Base-by-base conservation (phyloP, 371 early-diverging fungal genomes). In the Chytridiales sp. region DNA sequence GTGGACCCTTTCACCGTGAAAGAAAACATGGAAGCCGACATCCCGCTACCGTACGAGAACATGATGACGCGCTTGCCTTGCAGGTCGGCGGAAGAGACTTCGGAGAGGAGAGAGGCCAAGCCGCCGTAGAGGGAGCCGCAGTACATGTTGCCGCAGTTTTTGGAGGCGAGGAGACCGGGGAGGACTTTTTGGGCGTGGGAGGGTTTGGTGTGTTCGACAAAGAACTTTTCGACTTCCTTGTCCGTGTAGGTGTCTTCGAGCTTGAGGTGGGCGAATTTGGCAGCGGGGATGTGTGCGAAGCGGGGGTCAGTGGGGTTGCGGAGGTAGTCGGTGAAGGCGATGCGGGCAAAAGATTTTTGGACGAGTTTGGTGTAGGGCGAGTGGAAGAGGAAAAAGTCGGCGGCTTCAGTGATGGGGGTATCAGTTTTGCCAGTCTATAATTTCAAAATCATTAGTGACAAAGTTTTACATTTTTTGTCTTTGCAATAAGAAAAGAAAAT, bases 21-120 rank as follows among this genome's bases (percentile, higher is more conserved):
- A 11, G 95, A 93, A 73, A 93, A 92, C 84, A 97, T 87, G 60
- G 97, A 90, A 35, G 94, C 87, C 44, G 96, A 91, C 36, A 93
- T 88, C 34, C 99, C 99, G 4, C 95, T 94, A 39, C 99, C 99
- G 74, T 97, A 97, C 15, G 98, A 95, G 80, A 93, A 98, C 61
- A 97, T 29, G 39, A 85, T 81, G 44, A 97, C 75, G 53, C 95
- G 91, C 81, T 96, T 95, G 78, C 82, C 40, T 34, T 81, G 72
- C 56, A 94, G 80, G 19, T 85, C 77, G 43, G 82, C 85, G 21
- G 79, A 78, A 22, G 89, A 69, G 15, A 86, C 81, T 63, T 85
- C 83, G 35, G 90, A 84, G 32, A 99, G 40, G 53, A 97, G 79
- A 47, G 92, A 91, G 21, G 86, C 85, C 30, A 99, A 84, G 60